Conservation (phyloP, 768 basidiomycete species). For the Rhizopogon rudus region DNA sequence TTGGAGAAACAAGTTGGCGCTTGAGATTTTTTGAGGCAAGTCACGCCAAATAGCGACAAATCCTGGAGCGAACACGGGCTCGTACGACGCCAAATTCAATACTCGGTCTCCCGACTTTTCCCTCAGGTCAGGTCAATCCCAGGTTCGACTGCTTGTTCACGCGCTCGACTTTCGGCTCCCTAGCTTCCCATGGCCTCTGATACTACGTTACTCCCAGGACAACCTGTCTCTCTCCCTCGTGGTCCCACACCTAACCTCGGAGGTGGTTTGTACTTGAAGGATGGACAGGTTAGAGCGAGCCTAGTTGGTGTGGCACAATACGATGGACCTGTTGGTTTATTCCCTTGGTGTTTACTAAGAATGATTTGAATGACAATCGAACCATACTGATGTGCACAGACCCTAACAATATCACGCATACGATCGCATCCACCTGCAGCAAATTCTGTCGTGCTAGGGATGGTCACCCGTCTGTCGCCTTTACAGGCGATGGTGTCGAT, state of each 20-base stretch:
- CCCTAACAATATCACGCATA: slow-evolving; percentile 55
- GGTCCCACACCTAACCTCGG: slow-evolving; percentile 57
- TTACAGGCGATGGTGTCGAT: slow-evolving; percentile 81
- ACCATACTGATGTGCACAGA: slow-evolving; percentile 32
- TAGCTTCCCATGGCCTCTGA: slow-evolving; percentile 24
- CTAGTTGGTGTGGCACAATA: slow-evolving; percentile 59
- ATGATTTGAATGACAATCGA: slow-evolving; percentile 12
- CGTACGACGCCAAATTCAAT: slow-evolving; percentile 4
- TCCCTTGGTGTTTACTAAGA: slow-evolving; percentile 15
- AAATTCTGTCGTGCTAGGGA: slow-evolving; percentile 76
- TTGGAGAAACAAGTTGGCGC: background rate
- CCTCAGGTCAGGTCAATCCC: background rate
- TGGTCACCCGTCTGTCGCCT: slow-evolving; percentile 78
- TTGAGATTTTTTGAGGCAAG: slow-evolving; percentile 25
- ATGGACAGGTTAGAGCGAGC: slow-evolving; percentile 63
- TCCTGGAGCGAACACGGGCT: slow-evolving; percentile 11
- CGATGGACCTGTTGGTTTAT: slow-evolving; percentile 62
- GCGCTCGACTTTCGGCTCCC: background rate
- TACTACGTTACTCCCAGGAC: slow-evolving; percentile 62
- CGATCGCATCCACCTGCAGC: slow-evolving; percentile 72
- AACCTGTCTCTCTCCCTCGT: slow-evolving; percentile 58
- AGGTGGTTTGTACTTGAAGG: slow-evolving; percentile 58
- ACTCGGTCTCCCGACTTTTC: slow-evolving; percentile 8
- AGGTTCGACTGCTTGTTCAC: slow-evolving; percentile 1
- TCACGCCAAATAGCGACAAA: slow-evolving; percentile 28